Percentiles rank a stretch among this genome's conserved stretches.
These are phyloP conservation scores for Fusarium buxicola DNA, from an alignment of 2,329 filamentous ascomycete species.

Conservation along the genomic window DNA sequence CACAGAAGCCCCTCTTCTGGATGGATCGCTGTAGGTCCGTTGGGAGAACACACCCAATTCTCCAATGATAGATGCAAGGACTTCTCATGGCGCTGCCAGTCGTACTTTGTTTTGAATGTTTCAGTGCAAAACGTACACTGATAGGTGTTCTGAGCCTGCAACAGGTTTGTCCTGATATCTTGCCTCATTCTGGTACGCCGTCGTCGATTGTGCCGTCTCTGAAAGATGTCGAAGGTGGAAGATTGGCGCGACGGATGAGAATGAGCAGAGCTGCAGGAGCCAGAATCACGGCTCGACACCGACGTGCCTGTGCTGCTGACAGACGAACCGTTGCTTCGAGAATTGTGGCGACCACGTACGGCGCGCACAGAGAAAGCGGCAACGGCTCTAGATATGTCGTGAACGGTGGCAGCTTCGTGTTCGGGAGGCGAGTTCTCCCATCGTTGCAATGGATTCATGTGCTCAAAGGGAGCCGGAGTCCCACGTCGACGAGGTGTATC, in stretches of 20 bases:
- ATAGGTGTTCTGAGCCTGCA: conserved; percentile 41
- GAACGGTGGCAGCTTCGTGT: conserved; percentile 49
- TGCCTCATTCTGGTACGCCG: conserved; percentile 27
- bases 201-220: conserved; percentile 26
- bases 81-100: conserved; percentile 64
- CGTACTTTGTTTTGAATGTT: conserved; percentile 58
- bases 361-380: conserved; percentile 49
- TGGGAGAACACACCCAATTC: conserved; percentile 58
- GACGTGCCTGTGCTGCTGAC: conserved; percentile 36
- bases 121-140: conserved; percentile 62
- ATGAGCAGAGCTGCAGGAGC: conserved; percentile 34
- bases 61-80: conserved; percentile 59
- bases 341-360: conserved; percentile 46
- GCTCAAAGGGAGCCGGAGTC: conserved; percentile 51
- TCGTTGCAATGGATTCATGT: conserved; percentile 47
- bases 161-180: conserved; percentile 26
- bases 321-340: conserved; percentile 55
- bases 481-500: conserved; percentile 63
- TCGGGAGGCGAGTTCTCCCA: conserved; percentile 51
- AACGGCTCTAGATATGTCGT: conserved; percentile 49
- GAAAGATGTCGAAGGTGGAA: conserved; percentile 29
- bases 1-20: conserved; percentile 47
- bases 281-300: conserved; percentile 29
- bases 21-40: conserved; percentile 51
- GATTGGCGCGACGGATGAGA: conserved; percentile 16